These are phyloP conservation scores for Botryotinia calthae DNA, from an alignment of 2,329 filamentous ascomycete species.

Conservation along the genomic window DNA sequence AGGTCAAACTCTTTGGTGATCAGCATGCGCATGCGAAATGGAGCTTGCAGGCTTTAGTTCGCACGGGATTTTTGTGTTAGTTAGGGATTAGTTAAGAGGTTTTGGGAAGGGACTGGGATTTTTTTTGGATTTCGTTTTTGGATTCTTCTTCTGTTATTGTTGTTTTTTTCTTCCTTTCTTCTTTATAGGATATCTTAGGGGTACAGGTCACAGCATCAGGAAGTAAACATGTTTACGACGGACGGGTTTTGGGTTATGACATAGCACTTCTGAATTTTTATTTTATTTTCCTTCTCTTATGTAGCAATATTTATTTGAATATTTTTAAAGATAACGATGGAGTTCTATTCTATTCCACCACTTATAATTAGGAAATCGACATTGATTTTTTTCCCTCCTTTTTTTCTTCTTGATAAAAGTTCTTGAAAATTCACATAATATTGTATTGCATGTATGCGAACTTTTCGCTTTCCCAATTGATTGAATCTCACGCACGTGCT, in stretches of 20 bases:
- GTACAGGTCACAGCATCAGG: not conserved
- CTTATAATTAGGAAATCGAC: not conserved
- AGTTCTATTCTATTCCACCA: too few species aligned
- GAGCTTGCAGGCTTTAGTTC: conserved; percentile 14
- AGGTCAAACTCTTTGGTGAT: not conserved
- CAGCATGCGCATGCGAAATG: conserved; percentile 5
- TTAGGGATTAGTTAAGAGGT: too few species aligned
- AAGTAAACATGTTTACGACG: too few species aligned
- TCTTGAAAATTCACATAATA: not conserved
- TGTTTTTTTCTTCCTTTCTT: not conserved
- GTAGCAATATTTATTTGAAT: too few species aligned
- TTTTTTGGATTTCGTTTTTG: not conserved
- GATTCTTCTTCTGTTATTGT: not conserved
- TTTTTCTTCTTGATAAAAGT: not conserved
- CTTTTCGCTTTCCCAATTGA: not conserved
- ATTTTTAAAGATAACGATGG: not conserved
- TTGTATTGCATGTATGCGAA: not conserved
- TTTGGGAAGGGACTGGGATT: not conserved
- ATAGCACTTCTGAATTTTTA: not conserved
- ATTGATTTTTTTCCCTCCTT: not conserved
- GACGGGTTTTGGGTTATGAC: too few species aligned
- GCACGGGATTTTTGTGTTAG: conserved; percentile 9
- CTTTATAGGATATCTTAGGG: not conserved
- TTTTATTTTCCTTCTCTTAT: not conserved
- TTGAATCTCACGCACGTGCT: not conserved